Base-by-base conservation (phyloP, 768 basidiomycete species). In the Xerocomellus intermedius region DNA sequence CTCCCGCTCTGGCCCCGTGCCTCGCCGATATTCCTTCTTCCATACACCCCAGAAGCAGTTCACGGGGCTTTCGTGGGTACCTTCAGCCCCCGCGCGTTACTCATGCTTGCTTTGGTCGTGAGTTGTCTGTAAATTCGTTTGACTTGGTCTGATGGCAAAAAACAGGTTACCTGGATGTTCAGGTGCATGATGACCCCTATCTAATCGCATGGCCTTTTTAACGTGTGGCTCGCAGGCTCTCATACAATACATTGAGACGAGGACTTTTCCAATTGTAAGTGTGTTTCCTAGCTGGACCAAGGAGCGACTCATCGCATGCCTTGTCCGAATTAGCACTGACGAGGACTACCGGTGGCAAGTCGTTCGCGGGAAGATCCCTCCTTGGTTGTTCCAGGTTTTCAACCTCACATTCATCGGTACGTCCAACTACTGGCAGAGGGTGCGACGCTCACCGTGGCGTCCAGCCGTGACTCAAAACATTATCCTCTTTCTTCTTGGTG, bases 341-440 rank as follows among this genome's bases (percentile, higher is more conserved):
- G 94, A 96, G 70, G 94, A 97, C 69, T 98, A 98, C 65, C 87
- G 96, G 26, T 98, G 95, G 91, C 82, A 76, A 2, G 74, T 93
- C 36, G 77, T 97, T 14, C 83, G 94, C 39, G 68, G 74, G 38
- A 77, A 84, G 45, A 65, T 87, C 4, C 81, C 84, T 14, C 48
- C 67, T 2, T 76, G 76, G 71, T 58, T 82, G 9, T 87, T 87
- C 74, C 80, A 84, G 58, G 55, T 88, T n/a, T 50, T 81, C 30
- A 86, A 86, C 70, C 71, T 54, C 14, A 77, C 78, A 13, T 94
- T 93, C 74, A 86, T 94, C 30, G 75, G 85, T 84, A 58, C 28
- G 78, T 64, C n/a, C 36, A 2, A 7, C n/a, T 4, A 5, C 45
- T 9, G 17, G 52, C n/a, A 12, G 43, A 14, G 14, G 38, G 47